Conservation (phyloP, 169 alveolate species). For the Babesia bigemina region DNA sequence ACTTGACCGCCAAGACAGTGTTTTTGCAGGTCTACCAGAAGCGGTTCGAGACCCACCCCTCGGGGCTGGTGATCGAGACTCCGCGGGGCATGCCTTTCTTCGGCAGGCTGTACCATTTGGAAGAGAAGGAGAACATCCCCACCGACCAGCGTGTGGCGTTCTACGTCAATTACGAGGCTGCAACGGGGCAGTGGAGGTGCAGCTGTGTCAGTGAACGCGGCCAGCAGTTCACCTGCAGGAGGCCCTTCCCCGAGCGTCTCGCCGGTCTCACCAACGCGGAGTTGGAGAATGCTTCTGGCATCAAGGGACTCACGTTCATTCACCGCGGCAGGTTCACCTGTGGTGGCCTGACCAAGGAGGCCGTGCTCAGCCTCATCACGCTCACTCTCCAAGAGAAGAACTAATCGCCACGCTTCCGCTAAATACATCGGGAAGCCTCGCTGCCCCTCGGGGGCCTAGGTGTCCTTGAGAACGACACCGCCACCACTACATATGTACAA, state of each 20-base stretch:
- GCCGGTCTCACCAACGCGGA: conserved; percentile 73
- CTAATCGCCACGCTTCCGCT: too few relatives aligned
- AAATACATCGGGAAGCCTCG: too few relatives aligned
- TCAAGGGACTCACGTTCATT: conserved; percentile 71
- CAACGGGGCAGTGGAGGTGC: conserved; percentile 50
- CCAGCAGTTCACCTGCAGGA: conserved; percentile 65
- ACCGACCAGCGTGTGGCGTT: conserved; percentile 60
- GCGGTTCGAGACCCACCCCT: conserved; percentile 71
- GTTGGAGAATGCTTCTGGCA: conserved; percentile 72
- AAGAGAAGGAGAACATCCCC: conserved; percentile 52
- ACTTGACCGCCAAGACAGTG: conserved; percentile 64
- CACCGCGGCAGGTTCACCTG: conserved; percentile 82
- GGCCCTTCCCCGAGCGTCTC: conserved; percentile 76
- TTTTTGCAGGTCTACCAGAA: conserved; percentile 63
- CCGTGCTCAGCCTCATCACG: conserved; percentile 43
- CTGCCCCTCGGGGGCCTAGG: too few relatives aligned
- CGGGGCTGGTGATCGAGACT: conserved; percentile 77
- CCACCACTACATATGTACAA: not conserved
- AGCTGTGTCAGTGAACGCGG: conserved; percentile 53
- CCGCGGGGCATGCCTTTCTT: conserved; percentile 74
- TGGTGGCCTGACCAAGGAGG: conserved; percentile 75
- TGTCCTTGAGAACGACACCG: not conserved
- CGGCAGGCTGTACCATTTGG: conserved; percentile 64
- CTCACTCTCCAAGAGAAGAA: conserved; percentile 39
- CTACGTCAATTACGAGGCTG: conserved; percentile 55